Conservation (phyloP, 1,284 basidiomycete species). For the Exsudoporus floridanus region DNA sequence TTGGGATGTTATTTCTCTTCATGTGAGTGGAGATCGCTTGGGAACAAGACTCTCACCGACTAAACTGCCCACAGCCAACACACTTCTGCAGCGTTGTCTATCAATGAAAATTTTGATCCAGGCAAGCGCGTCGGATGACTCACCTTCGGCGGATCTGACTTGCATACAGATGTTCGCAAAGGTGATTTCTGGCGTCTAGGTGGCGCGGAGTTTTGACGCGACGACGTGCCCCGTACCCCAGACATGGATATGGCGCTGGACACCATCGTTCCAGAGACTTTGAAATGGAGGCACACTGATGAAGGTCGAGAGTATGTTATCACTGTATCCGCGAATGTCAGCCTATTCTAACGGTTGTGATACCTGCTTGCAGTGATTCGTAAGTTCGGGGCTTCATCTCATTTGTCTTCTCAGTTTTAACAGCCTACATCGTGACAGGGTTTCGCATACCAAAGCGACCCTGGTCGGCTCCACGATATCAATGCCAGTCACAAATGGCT, state of each 20-base stretch:
- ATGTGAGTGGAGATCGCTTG: slow-evolving; percentile 48
- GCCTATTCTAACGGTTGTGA: slow-evolving; percentile 8
- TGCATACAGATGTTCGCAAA: slow-evolving; percentile 54
- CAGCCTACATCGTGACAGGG: slow-evolving; percentile 53
- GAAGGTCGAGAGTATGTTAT: slow-evolving; percentile 79
- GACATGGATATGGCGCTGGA: slow-evolving; percentile 89
- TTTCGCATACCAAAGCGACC: slow-evolving; percentile 88
- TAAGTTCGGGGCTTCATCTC: slow-evolving; percentile 38
- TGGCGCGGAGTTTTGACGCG: background rate
- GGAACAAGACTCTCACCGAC: background rate
- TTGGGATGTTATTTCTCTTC: slow-evolving; percentile 75
- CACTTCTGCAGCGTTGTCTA: slow-evolving; percentile 84
- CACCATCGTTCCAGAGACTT: slow-evolving; percentile 79
- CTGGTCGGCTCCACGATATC: slow-evolving; percentile 81
- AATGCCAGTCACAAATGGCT: slow-evolving; percentile 82
- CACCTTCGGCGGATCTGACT: slow-evolving; percentile 7
- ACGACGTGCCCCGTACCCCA: slow-evolving; percentile 27
- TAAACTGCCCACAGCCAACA: slow-evolving; percentile 62
- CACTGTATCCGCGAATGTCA: slow-evolving; percentile 29
- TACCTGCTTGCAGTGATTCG: slow-evolving; percentile 60
- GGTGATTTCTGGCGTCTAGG: slow-evolving; percentile 35
- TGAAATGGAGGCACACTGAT: slow-evolving; percentile 88
- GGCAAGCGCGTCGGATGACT: slow-evolving; percentile 21
- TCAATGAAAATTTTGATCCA: slow-evolving; percentile 83
- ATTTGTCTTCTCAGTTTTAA: slow-evolving; percentile 1